phyloP scores from a whole-genome alignment of 805 yeast genomes.

The Metschnikowia koreensis region DNA sequence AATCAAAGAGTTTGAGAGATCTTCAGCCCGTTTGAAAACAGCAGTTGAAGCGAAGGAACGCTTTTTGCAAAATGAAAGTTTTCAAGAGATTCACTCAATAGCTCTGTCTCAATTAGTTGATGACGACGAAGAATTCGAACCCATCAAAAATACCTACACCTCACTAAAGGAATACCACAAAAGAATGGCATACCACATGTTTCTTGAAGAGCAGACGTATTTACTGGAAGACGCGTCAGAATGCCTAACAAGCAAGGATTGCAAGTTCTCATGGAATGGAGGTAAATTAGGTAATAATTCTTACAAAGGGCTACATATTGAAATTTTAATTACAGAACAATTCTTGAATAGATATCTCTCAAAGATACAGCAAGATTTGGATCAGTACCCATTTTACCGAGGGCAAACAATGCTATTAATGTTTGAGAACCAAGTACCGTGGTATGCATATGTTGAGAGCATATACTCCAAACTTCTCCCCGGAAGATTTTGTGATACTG shows the following conservation, averaged over 20 bases:
- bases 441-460: neutral
- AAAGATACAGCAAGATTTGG: neutral
- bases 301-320: neutral
- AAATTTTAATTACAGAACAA: neutral
- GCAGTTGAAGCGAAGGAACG: neutral
- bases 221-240: neutral
- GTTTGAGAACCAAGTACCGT: neutral
- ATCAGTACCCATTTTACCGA: neutral
- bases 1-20: neutral
- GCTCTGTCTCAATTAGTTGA: neutral
- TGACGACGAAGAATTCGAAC: neutral
- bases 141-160: neutral
- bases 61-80: neutral
- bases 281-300: neutral
- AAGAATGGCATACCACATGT: neutral
- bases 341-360: neutral
- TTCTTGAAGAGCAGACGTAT: neutral
- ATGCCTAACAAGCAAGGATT: neutral
- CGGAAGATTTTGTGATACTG: too few species aligned
- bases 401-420: conserved; percentile 1
- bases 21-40: neutral
- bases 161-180: neutral
- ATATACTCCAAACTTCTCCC: neutral
- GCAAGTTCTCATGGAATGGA: neutral
- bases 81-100: neutral